Percentiles rank a stretch among this genome's conserved stretches.
phyloP scores from a whole-genome alignment of 2,329 filamentous ascomycete species.

The Sclerotinia spermophila region DNA sequence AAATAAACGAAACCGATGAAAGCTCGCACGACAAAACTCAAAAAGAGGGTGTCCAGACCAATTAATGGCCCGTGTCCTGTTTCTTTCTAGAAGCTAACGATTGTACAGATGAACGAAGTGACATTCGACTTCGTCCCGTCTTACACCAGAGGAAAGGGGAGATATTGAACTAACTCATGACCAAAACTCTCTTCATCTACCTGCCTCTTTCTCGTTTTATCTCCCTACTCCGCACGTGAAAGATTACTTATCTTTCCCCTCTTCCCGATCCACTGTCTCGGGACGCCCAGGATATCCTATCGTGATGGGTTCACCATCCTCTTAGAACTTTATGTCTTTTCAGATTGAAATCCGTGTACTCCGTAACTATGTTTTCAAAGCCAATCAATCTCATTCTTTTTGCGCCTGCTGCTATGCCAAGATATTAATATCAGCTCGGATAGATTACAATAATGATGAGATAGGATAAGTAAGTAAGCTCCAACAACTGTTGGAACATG shows the following conservation, averaged over 20 bases:
- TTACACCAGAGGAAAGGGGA: too few species aligned
- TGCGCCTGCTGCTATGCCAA: not conserved
- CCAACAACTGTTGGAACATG: not conserved
- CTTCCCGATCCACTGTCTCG: not conserved
- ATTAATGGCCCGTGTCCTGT: not conserved
- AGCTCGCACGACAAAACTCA: not conserved
- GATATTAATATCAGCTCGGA: not conserved
- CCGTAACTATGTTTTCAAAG: too few species aligned
- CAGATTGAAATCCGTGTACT: too few species aligned
- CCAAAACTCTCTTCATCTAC: not conserved
- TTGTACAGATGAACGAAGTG: not conserved
- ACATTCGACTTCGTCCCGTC: not conserved
- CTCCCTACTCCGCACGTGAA: not conserved
- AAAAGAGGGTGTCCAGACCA: not conserved
- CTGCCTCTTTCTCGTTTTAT: not conserved
- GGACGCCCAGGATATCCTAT: not conserved
- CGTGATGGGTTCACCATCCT: not conserved
- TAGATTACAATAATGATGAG: not conserved
- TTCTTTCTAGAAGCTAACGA: not conserved
- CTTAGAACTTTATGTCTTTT: not conserved
- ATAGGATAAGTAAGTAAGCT: not conserved
- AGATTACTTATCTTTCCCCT: not conserved
- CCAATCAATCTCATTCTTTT: not conserved
- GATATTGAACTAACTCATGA: not conserved
- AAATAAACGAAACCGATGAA: not conserved